phyloP scores from a whole-genome alignment of 306 rosid genomes.

The Sechiopsis laciniata region DNA sequence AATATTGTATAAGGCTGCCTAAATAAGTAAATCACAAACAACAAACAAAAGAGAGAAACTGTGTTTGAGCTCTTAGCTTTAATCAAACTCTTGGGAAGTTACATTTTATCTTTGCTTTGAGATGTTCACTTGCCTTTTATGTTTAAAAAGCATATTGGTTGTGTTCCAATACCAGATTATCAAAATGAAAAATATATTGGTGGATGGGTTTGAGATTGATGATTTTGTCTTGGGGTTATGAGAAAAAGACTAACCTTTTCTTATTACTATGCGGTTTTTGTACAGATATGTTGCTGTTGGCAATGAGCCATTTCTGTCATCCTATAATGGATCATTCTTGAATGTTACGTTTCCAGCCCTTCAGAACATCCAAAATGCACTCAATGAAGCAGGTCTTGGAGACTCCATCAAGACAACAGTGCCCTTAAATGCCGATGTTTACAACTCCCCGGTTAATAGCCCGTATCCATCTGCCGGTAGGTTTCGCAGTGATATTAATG shows the following conservation, averaged over 20 bases:
- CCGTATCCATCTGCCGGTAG: constrained; percentile 77
- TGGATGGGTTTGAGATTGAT: background rate
- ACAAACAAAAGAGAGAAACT: too few relatives aligned
- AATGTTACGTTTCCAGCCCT: constrained; percentile 83
- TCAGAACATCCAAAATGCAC: constrained; percentile 88
- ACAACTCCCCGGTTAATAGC: constrained; percentile 52
- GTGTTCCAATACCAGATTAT: too few relatives aligned
- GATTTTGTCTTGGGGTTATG: constrained; percentile 8
- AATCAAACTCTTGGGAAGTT: too few relatives aligned
- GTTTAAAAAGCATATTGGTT: too few relatives aligned
- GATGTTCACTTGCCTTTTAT: too few relatives aligned
- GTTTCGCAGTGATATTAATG: constrained; percentile 61
- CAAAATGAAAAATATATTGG: too few relatives aligned
- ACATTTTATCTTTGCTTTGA: too few relatives aligned
- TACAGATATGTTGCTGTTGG: constrained; percentile 94
- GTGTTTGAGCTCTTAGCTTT: too few relatives aligned
- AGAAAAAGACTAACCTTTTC: background rate
- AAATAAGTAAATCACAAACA: too few relatives aligned
- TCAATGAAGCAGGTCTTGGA: constrained; percentile 76
- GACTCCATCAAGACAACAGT: constrained; percentile 72
- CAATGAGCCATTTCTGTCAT: constrained; percentile 83
- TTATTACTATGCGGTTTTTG: constrained; percentile 23
- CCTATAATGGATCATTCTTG: constrained; percentile 82
- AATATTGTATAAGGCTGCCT: too few relatives aligned
- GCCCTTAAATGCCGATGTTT: constrained; percentile 92